These are phyloP conservation scores for Cutaneotrichosporon cavernicola DNA, from an alignment of 1,284 basidiomycete genomes.

Conservation along the genomic window DNA sequence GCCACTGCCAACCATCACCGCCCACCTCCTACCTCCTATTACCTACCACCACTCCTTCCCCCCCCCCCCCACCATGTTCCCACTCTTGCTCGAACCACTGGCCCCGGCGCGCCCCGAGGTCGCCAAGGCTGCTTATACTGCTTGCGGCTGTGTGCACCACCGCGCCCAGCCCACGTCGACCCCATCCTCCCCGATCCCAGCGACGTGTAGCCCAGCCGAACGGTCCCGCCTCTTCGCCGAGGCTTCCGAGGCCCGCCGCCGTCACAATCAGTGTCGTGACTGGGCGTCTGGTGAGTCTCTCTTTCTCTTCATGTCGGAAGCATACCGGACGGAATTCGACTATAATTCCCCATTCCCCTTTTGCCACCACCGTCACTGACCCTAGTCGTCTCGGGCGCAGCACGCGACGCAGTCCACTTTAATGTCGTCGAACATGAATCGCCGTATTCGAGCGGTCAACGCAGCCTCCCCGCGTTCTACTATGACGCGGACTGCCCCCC, in stretches of 20 bases:
- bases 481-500: neutral
- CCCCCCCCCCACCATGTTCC: constrained; percentile 8
- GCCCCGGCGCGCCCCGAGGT: constrained; percentile 10
- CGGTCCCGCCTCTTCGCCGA: constrained; percentile 5
- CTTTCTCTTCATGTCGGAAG: neutral
- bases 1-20: neutral
- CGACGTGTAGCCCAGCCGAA: neutral
- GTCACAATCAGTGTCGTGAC: constrained; percentile 19
- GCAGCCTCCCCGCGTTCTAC: constrained; percentile 10
- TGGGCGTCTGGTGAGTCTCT: constrained; percentile 20
- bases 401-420: constrained; percentile 14
- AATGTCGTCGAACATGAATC: constrained; percentile 5
- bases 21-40: neutral
- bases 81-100: constrained; percentile 1
- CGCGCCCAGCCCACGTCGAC: neutral
- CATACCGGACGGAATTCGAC: neutral
- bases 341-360: neutral
- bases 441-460: neutral
- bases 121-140: constrained; percentile 2
- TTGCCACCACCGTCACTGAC: constrained; percentile 3
- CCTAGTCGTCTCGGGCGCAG: constrained; percentile 16
- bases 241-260: constrained; percentile 6
- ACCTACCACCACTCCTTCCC: neutral
- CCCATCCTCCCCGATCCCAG: neutral
- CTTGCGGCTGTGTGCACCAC: constrained; percentile 12